These are phyloP conservation scores for Kwoniella mangroviensis DNA, from an alignment of 768 basidiomycete species.

Conservation along the genomic window DNA sequence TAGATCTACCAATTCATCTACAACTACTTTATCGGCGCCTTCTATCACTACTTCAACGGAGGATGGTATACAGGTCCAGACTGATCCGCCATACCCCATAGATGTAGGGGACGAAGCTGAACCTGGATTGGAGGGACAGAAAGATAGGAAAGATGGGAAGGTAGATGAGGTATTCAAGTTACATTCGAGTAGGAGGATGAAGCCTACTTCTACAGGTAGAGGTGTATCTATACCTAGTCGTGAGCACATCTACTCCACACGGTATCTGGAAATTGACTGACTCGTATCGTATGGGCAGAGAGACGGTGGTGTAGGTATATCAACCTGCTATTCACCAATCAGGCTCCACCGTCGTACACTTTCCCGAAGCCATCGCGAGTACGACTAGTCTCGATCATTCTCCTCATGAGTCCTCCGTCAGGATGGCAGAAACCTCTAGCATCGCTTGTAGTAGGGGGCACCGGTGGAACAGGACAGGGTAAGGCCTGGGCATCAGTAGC, in stretches of 20 bases:
- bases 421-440: conserved; percentile 50
- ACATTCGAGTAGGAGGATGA: conserved; percentile 51
- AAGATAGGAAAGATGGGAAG: conserved; percentile 46
- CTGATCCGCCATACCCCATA: conserved; percentile 38
- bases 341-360: conserved; percentile 42
- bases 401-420: conserved; percentile 42
- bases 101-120: conserved; percentile 45
- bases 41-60: conserved; percentile 13
- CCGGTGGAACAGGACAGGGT: conserved; percentile 45
- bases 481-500: conserved; percentile 72
- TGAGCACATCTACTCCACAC: conserved; percentile 17
- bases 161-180: conserved; percentile 52
- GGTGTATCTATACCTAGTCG: conserved; percentile 53
- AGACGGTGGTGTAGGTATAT: conserved; percentile 52
- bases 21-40: conserved; percentile 42
- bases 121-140: conserved; percentile 29
- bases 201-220: conserved; percentile 45
- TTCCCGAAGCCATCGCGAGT: conserved; percentile 24
- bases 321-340: conserved; percentile 43
- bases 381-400: conserved; percentile 46
- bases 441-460: conserved; percentile 45
- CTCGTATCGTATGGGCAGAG: conserved; percentile 22
- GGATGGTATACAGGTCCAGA: conserved; percentile 11
- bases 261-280: not conserved
- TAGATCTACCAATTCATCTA: conserved; percentile 32